Conservation (phyloP, 352 stramenopile genomes). For the Pythium aquatile region DNA sequence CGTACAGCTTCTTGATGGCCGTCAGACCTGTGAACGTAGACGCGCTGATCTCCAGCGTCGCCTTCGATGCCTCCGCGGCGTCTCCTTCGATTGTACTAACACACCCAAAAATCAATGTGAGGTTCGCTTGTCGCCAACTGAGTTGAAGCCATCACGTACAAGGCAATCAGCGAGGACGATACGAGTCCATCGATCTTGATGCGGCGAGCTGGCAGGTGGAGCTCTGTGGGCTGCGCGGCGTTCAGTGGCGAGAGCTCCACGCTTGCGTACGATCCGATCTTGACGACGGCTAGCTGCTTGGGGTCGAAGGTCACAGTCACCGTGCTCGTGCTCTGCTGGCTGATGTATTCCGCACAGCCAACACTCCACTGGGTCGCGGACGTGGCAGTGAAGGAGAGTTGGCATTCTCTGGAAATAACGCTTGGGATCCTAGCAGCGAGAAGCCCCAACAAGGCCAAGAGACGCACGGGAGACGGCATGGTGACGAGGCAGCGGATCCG, state of each 20-base stretch:
- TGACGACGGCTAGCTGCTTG: neutral
- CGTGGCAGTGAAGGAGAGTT: neutral
- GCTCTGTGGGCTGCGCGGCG: neutral
- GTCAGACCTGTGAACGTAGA: neutral
- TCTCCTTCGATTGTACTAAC: neutral
- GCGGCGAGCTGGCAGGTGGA: neutral
- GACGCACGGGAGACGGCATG: neutral
- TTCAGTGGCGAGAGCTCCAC: neutral
- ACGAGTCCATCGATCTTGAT: slow-evolving; percentile 3
- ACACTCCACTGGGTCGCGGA: neutral
- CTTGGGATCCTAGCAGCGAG: neutral
- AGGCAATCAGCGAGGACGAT: neutral
- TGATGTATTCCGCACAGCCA: neutral
- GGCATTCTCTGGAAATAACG: neutral
- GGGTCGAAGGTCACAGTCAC: neutral
- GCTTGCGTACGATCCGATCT: neutral
- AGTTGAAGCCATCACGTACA: neutral
- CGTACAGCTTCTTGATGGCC: neutral
- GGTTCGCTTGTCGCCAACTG: no score
- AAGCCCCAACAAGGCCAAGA: neutral
- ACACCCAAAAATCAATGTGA: neutral
- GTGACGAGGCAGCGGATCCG: neutral
- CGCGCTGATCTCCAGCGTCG: slow-evolving; percentile 1
- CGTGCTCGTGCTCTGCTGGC: neutral
- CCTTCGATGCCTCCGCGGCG: neutral